Evolutionary conservation across 345 rosid genomes (phyloP).

Genomic region (Linum usitatissimum): DNA sequence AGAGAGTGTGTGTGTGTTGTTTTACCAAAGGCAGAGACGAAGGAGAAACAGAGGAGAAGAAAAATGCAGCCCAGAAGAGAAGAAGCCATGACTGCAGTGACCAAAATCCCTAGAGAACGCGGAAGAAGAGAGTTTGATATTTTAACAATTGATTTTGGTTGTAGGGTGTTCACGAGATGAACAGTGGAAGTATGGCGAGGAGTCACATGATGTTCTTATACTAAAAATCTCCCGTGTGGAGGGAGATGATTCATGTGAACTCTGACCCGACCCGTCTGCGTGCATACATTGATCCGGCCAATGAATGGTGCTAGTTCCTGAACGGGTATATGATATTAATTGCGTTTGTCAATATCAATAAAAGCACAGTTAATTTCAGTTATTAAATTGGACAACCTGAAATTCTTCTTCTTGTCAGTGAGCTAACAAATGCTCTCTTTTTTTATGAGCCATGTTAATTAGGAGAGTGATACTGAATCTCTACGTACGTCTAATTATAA

Average conservation of each 20-base stretch:
- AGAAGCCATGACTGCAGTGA: constrained; percentile 8
- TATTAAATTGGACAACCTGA: too few relatives aligned
- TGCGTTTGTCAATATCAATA: too few relatives aligned
- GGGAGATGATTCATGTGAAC: background rate
- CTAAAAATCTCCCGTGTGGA: background rate
- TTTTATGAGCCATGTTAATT: too few relatives aligned
- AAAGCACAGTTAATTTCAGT: too few relatives aligned
- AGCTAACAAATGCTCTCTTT: too few relatives aligned
- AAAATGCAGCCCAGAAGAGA: constrained; percentile 16
- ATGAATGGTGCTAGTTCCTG: too few relatives aligned
- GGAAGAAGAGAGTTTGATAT: background rate
- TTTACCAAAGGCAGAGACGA: constrained; percentile 37
- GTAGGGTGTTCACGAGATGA: background rate
- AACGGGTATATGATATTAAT: too few relatives aligned
- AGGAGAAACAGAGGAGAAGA: constrained; percentile 19
- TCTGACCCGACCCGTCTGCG: background rate
- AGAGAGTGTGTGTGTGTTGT: too few relatives aligned
- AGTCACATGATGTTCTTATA: background rate
- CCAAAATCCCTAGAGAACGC: background rate
- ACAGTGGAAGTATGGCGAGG: background rate
- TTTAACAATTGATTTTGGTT: background rate
- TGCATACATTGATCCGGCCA: background rate
- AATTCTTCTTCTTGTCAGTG: too few relatives aligned
- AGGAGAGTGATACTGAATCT: too few relatives aligned
- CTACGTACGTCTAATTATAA: too few relatives aligned